Percentiles rank a stretch among this genome's conserved stretches.
These are phyloP conservation scores for Cladorrhinum sp. DNA, from an alignment of 2,329 filamentous ascomycete genomes.

Conservation along the genomic window DNA sequence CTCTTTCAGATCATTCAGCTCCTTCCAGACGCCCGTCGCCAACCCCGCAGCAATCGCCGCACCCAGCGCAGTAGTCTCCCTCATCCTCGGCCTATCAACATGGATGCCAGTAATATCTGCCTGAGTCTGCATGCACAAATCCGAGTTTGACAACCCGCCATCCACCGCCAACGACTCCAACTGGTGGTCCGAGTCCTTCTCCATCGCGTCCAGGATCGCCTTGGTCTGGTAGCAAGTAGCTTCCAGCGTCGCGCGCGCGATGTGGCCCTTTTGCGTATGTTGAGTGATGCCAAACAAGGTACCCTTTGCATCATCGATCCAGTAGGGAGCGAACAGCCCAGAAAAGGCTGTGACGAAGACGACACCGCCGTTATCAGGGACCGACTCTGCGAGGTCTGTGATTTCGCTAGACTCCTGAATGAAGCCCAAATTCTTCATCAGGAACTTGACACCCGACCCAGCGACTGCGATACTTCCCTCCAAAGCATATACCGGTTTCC, in stretches of 20 bases:
- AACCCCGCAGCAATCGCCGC: slow-evolving; percentile 89
- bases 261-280: slow-evolving; percentile 80
- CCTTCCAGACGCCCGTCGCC: slow-evolving; percentile 73
- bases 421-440: slow-evolving; percentile 62
- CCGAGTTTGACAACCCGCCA: slow-evolving; percentile 84
- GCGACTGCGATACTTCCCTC: slow-evolving; percentile 83
- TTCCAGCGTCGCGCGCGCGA: slow-evolving; percentile 84
- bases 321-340: slow-evolving; percentile 88
- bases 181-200: slow-evolving; percentile 74
- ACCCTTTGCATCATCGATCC: slow-evolving; percentile 89
- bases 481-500: slow-evolving; percentile 69
- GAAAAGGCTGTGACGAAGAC: slow-evolving; percentile 89
- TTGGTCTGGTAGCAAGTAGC: slow-evolving; percentile 91
- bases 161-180: slow-evolving; percentile 77
- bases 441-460: slow-evolving; percentile 75
- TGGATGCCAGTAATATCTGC: slow-evolving; percentile 80
- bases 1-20: slow-evolving; percentile 68
- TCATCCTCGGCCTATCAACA: slow-evolving; percentile 81
- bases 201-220: slow-evolving; percentile 89
- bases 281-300: slow-evolving; percentile 85
- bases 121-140: slow-evolving; percentile 89
- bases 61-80: slow-evolving; percentile 84
- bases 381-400: slow-evolving; percentile 49
- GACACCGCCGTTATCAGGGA: slow-evolving; percentile 74
- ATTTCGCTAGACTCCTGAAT: slow-evolving; percentile 50